Conservation (phyloP, 192 early-diverging fungal species). For the Lobosporangium transversale region DNA sequence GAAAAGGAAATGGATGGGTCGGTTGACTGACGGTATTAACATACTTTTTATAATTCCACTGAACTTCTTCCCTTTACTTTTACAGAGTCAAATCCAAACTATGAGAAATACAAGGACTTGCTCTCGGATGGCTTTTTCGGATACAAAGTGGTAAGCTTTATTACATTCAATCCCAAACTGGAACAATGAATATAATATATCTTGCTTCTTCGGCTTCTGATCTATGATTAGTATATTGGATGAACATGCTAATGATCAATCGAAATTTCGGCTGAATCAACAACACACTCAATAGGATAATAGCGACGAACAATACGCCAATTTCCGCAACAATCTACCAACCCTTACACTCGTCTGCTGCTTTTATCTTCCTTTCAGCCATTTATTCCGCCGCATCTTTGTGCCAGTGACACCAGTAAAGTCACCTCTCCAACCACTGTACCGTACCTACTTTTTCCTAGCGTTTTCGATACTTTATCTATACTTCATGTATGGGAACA, state of each 20-base stretch:
- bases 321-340: slow-evolving; percentile 73
- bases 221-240: too few relatives aligned
- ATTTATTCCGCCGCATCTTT: slow-evolving; percentile 51
- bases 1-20: too few relatives aligned
- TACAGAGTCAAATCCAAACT: slow-evolving; percentile 49
- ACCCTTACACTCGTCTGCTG: slow-evolving; percentile 58
- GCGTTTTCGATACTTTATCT: slow-evolving; percentile 71
- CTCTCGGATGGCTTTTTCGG: slow-evolving; percentile 50
- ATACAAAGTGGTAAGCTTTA: slow-evolving; percentile 35
- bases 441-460: slow-evolving; percentile 64
- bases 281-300: slow-evolving; percentile 64
- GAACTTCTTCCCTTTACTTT: neutral
- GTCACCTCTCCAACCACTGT: slow-evolving; percentile 43
- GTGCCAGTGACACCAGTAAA: slow-evolving; percentile 39
- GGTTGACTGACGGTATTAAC: neutral
- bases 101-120: slow-evolving; percentile 53
- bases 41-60: neutral
- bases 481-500: slow-evolving; percentile 74
- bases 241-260: too few relatives aligned
- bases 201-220: too few relatives aligned
- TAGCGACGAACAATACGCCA: slow-evolving; percentile 75
- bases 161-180: too few relatives aligned
- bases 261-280: too few relatives aligned
- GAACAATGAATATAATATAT: too few relatives aligned
- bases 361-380: slow-evolving; percentile 60